A percentile compares a stretch with the other conserved stretches of the same genome.
phyloP scores from a whole-genome alignment of 139 green algal genomes.

The Picochlorum costavermella region DNA sequence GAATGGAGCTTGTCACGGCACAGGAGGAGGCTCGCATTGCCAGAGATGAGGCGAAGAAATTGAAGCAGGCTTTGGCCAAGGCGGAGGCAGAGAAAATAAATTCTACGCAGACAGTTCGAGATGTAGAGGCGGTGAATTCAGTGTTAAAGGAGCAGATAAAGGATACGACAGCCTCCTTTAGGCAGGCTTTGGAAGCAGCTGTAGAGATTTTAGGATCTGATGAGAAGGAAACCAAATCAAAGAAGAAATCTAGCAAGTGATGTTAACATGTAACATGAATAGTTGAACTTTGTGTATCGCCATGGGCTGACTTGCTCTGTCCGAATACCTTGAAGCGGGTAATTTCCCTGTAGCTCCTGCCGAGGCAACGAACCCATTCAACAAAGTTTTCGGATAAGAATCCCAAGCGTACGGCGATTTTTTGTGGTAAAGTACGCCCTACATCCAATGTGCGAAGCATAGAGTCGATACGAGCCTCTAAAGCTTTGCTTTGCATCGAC shows the following conservation, averaged over 20 bases:
- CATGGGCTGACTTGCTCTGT: background rate
- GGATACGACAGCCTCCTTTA: conserved; percentile 31
- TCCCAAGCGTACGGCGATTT: background rate
- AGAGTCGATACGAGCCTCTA: background rate
- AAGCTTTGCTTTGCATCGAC: background rate
- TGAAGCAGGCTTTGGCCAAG: conserved; percentile 21
- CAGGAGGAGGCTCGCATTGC: conserved; percentile 29
- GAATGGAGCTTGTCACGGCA: conserved; percentile 38
- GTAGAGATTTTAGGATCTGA: conserved; percentile 18
- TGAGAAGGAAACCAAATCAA: background rate
- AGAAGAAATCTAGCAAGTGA: background rate
- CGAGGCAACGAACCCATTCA: background rate
- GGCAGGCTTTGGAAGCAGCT: conserved; percentile 23
- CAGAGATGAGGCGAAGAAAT: conserved; percentile 4
- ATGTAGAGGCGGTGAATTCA: conserved; percentile 24
- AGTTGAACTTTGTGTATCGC: background rate
- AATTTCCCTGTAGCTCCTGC: background rate
- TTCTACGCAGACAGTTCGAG: background rate
- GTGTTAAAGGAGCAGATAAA: conserved; percentile 34
- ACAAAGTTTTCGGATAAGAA: conserved; percentile 1
- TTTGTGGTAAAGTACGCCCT: background rate
- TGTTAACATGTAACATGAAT: background rate
- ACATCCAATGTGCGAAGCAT: conserved; percentile 7
- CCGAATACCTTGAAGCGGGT: background rate
- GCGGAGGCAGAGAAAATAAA: conserved; percentile 16